Evolutionary conservation across 768 basidiomycete species (phyloP).

Genomic region (Boletus subparvulus): DNA sequence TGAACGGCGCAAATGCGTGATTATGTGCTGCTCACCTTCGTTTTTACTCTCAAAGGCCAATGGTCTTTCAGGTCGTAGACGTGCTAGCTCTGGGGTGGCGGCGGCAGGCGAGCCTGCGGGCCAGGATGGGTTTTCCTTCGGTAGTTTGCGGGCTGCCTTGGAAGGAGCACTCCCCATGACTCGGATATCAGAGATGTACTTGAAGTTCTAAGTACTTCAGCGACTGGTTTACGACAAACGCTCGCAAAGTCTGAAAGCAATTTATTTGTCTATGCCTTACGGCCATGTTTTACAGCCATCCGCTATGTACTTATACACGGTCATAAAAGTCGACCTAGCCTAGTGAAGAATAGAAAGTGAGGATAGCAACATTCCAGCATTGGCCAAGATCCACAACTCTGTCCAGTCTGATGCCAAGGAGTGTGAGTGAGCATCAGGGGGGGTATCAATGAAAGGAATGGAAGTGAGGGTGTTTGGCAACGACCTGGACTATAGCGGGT

Average conservation of each 20-base stretch:
- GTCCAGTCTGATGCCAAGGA: conserved; percentile 26
- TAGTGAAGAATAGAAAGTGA: conserved; percentile 30
- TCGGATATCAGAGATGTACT: background rate
- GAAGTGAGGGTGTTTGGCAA: conserved; percentile 22
- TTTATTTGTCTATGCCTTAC: conserved; percentile 33
- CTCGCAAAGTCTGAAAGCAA: conserved; percentile 8
- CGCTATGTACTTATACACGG: conserved; percentile 40
- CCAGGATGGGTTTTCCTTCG: conserved; percentile 51
- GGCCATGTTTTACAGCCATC: conserved; percentile 41
- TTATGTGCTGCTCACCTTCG: conserved; percentile 38
- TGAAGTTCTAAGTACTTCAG: background rate
- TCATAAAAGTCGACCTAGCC: conserved; percentile 31
- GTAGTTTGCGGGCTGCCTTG: conserved; percentile 57
- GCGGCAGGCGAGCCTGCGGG: conserved; percentile 43
- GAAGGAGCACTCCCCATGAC: conserved; percentile 64
- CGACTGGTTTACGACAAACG: background rate
- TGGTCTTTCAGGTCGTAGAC: conserved; percentile 21
- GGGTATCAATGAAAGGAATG: conserved; percentile 34
- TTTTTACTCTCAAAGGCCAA: conserved; percentile 52
- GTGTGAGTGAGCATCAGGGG: conserved; percentile 20
- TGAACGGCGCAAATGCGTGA: background rate
- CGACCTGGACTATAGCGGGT: conserved; percentile 25
- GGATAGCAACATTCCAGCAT: conserved; percentile 35
- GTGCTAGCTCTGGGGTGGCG: conserved; percentile 7
- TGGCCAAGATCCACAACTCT: conserved; percentile 23